phyloP scores from a whole-genome alignment of 352 stramenopile species.

The Globisporangium polare region DNA sequence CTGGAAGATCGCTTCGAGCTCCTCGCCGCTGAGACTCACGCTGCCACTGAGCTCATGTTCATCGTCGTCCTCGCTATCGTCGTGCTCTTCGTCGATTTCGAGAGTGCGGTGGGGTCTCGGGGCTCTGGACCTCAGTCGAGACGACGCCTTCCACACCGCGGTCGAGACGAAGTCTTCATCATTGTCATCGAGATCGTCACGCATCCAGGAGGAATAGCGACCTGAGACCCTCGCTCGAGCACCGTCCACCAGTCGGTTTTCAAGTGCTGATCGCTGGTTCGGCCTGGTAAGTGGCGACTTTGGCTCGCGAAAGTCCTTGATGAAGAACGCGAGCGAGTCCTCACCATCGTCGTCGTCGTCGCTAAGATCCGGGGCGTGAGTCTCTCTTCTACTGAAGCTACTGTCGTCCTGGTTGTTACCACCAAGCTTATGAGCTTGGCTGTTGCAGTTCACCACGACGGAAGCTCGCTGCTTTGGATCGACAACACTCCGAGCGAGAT shows the following conservation, averaged over 20 bases:
- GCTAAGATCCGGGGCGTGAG: not conserved
- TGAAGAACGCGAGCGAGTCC: constrained; percentile 36
- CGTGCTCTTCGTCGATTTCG: not conserved
- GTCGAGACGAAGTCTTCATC: too few species aligned
- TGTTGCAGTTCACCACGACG: not conserved
- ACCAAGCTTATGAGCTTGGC: not conserved
- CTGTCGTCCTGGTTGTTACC: not conserved
- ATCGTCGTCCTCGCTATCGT: constrained; percentile 18
- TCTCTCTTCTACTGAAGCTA: not conserved
- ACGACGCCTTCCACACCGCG: not conserved
- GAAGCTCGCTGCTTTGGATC: not conserved
- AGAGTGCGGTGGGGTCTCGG: not conserved
- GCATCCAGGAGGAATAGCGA: constrained; percentile 12
- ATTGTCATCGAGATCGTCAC: not conserved
- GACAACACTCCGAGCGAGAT: not conserved
- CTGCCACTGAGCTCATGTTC: constrained; percentile 7
- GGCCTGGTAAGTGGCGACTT: not conserved
- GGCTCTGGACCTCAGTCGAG: not conserved
- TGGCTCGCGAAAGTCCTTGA: constrained; percentile 19
- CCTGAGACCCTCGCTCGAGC: not conserved
- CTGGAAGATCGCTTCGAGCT: constrained; percentile 57
- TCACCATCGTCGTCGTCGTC: constrained; percentile 19
- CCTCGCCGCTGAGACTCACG: constrained; percentile 34
- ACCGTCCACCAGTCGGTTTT: not conserved
- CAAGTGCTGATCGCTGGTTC: not conserved